phyloP scores from a whole-genome alignment of 257 asterid genomes.

The Solanum neorickii region DNA sequence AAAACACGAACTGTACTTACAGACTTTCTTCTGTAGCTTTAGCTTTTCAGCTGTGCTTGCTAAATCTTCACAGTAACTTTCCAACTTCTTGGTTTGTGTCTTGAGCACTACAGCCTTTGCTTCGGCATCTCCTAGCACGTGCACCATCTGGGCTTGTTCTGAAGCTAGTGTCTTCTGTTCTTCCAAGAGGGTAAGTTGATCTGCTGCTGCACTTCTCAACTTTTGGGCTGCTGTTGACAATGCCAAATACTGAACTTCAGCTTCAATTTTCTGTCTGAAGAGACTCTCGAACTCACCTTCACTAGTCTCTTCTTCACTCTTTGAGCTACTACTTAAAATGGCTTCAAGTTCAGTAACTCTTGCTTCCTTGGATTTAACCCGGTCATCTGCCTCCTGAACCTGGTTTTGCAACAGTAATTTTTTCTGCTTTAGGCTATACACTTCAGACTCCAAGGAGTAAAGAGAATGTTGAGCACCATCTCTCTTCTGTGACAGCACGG shows the following conservation, averaged over 20 bases:
- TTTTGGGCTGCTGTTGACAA: conserved; percentile 35
- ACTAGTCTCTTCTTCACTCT: conserved; percentile 6
- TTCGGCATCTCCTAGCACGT: conserved; percentile 34
- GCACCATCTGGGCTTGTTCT: conserved; percentile 32
- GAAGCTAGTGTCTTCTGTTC: conserved; percentile 32
- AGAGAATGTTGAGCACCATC: conserved; percentile 3
- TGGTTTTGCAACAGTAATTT: conserved; percentile 5
- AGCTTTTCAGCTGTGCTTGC: conserved; percentile 25
- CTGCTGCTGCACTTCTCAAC: conserved; percentile 26
- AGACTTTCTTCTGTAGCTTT: conserved; percentile 32
- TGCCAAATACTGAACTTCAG: conserved; percentile 52
- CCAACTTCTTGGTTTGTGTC: conserved; percentile 36
- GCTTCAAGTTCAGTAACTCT: conserved; percentile 14
- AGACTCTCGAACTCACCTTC: conserved; percentile 41
- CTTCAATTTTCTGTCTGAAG: conserved; percentile 62
- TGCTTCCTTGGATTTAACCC: conserved; percentile 14
- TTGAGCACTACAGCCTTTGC: conserved; percentile 36
- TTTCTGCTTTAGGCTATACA: conserved; percentile 7
- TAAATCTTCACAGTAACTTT: conserved; percentile 26
- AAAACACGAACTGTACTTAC: conserved; percentile 42
- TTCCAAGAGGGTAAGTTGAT: conserved; percentile 42
- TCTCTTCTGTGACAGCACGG: conserved; percentile 13
- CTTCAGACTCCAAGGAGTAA: conserved; percentile 23
- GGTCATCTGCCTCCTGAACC: conserved; percentile 14
- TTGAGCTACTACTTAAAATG: conserved; percentile 3